Percentiles rank a stretch among this genome's conserved stretches.
phyloP scores from a whole-genome alignment of 129 eudicot genomes.

The Deinandra increscens region DNA sequence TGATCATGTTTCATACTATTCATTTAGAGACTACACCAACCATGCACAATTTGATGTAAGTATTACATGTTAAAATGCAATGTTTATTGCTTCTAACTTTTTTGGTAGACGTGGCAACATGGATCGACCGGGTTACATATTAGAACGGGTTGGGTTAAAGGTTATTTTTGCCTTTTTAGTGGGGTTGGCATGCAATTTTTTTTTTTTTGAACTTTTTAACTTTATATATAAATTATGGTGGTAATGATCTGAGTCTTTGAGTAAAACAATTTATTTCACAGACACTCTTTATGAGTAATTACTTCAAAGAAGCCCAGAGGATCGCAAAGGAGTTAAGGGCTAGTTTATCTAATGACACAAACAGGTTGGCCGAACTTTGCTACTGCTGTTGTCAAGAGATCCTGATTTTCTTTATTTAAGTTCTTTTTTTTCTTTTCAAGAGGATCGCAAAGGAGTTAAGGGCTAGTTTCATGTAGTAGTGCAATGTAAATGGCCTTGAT shows the following conservation, averaged over 20 bases:
- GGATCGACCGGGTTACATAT: neutral
- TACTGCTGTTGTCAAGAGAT: conserved; percentile 81
- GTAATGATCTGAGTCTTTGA: conserved; percentile 4
- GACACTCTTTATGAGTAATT: conserved; percentile 56
- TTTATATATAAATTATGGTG: neutral
- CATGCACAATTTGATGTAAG: conserved; percentile 74
- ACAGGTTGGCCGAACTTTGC: conserved; percentile 72
- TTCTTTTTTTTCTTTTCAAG: conserved; percentile 16
- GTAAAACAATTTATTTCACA: conserved; percentile 13
- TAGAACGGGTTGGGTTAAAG: neutral
- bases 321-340: conserved; percentile 73
- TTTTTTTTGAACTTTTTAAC: neutral
- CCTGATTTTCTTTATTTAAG: conserved; percentile 39
- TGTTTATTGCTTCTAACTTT: neutral
- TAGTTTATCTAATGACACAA: conserved; percentile 62
- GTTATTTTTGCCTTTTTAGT: neutral
- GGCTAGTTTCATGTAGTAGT: no score
- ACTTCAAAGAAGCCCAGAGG: conserved; percentile 87
- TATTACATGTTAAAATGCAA: conserved; percentile 14
- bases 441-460: no score
- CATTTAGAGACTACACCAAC: conserved; percentile 67
- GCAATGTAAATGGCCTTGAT: no score
- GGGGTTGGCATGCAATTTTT: neutral
- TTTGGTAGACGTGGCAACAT: neutral
- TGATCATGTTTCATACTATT: conserved; percentile 65